Evolutionary conservation across 2,329 filamentous ascomycete genomes (phyloP).

Genomic region (Fusarium sublunatum): DNA sequence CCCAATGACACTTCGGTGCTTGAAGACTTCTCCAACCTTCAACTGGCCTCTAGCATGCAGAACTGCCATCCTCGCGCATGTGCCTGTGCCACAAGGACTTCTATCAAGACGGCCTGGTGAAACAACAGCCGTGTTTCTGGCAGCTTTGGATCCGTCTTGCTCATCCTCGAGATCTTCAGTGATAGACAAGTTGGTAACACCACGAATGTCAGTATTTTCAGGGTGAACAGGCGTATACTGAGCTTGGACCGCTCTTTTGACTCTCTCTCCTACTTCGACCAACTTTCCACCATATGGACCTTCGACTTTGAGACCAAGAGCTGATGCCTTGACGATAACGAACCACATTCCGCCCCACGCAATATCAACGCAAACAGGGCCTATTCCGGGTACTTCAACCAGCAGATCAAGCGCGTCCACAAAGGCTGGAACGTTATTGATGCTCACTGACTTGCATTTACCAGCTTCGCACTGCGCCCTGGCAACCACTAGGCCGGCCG

Average conservation of each 20-base stretch:
- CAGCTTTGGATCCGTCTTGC: conserved; percentile 42
- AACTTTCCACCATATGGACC: conserved; percentile 48
- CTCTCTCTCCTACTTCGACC: conserved; percentile 55
- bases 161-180: conserved; percentile 49
- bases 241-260: conserved; percentile 54
- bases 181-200: conserved; percentile 54
- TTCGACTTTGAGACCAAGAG: conserved; percentile 51
- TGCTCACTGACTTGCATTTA: conserved; percentile 57
- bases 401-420: conserved; percentile 54
- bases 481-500: conserved; percentile 56
- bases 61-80: conserved; percentile 57
- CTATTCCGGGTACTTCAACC: conserved; percentile 56
- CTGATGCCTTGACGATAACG: conserved; percentile 53
- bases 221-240: conserved; percentile 55
- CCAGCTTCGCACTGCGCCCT: conserved; percentile 56
- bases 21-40: conserved; percentile 51
- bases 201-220: conserved; percentile 55
- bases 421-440: conserved; percentile 59
- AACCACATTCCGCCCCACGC: conserved; percentile 62
- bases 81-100: conserved; percentile 60
- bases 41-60: conserved; percentile 56
- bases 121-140: conserved; percentile 57
- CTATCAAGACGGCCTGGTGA: conserved; percentile 58
- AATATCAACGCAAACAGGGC: conserved; percentile 55
- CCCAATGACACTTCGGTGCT: conserved; percentile 56